Conservation (phyloP, 2,329 filamentous ascomycete genomes). For the Dichotomopilus funicola region DNA sequence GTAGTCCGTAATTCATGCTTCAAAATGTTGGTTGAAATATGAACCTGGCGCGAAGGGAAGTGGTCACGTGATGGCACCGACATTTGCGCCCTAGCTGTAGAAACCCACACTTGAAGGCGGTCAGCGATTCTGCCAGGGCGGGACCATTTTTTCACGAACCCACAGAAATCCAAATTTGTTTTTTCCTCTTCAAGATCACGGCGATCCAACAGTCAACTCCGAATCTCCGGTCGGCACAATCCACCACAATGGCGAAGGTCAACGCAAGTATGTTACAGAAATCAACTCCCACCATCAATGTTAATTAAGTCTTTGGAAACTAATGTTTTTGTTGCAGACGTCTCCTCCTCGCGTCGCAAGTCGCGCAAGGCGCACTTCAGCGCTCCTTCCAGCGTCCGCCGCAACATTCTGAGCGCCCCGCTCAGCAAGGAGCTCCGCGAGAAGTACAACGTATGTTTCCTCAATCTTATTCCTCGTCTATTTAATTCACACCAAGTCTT, state of each 20-base stretch:
- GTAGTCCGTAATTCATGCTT: no score
- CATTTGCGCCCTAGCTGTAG: not conserved
- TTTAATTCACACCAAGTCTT: not conserved
- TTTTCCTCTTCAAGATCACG: slow-evolving; percentile 24
- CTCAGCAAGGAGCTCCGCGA: slow-evolving; percentile 95
- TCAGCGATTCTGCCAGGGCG: slow-evolving; percentile 12
- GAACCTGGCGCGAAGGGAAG: no score
- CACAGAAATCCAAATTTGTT: slow-evolving; percentile 14
- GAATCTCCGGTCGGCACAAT: slow-evolving; percentile 24
- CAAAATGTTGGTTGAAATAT: no score
- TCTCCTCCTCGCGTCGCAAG: slow-evolving; percentile 90
- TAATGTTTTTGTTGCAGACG: slow-evolving; percentile 36
- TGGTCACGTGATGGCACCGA: no score
- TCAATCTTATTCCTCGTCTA: not conserved
- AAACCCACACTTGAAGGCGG: slow-evolving; percentile 17
- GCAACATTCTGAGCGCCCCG: slow-evolving; percentile 94
- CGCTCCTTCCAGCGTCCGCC: slow-evolving; percentile 88
- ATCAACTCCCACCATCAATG: not conserved
- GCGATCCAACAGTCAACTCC: slow-evolving; percentile 22
- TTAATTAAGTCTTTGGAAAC: slow-evolving; percentile 1
- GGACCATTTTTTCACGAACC: slow-evolving; percentile 18
- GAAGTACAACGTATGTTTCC: slow-evolving; percentile 87
- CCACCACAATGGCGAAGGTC: slow-evolving; percentile 63
- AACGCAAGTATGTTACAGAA: slow-evolving; percentile 38
- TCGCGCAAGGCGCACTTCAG: slow-evolving; percentile 97